Conservation (phyloP, 176 grass and related monocot genomes). For the Oropetium thomaeum region DNA sequence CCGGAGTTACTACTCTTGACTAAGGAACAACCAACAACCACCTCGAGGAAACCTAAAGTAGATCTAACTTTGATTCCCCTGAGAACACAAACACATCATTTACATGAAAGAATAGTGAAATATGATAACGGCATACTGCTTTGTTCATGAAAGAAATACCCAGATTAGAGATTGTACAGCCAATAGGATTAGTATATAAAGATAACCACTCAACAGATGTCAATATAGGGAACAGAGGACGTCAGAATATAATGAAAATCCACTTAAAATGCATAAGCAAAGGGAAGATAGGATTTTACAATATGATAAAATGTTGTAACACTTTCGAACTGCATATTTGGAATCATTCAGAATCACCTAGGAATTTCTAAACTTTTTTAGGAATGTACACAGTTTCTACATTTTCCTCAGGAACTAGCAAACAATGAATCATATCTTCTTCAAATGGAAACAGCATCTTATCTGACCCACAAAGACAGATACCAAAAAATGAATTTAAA, state of each 20-base stretch:
- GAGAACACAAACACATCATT: constrained; percentile 29
- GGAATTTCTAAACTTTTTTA: not conserved
- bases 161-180: constrained; percentile 9
- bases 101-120: constrained; percentile 27
- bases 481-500: constrained; percentile 17
- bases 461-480: not conserved
- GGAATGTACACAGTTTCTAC: not conserved
- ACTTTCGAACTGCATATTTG: not conserved
- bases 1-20: constrained; percentile 30
- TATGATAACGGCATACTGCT: constrained; percentile 25
- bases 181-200: constrained; percentile 10
- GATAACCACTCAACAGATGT: not conserved
- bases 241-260: too few species aligned
- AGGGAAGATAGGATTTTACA: not conserved
- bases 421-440: not conserved
- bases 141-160: constrained; percentile 22
- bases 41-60: constrained; percentile 64
- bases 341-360: not conserved
- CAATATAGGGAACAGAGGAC: too few species aligned
- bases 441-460: not conserved
- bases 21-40: constrained; percentile 70
- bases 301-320: constrained; percentile 16
- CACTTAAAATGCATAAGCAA: constrained; percentile 1
- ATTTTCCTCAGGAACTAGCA: constrained; percentile 18
- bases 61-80: constrained; percentile 58